A percentile compares a stretch with the other conserved stretches of the same genome.
phyloP scores from a whole-genome alignment of 2,329 filamentous ascomycete species.

The Cladosporium sp. region DNA sequence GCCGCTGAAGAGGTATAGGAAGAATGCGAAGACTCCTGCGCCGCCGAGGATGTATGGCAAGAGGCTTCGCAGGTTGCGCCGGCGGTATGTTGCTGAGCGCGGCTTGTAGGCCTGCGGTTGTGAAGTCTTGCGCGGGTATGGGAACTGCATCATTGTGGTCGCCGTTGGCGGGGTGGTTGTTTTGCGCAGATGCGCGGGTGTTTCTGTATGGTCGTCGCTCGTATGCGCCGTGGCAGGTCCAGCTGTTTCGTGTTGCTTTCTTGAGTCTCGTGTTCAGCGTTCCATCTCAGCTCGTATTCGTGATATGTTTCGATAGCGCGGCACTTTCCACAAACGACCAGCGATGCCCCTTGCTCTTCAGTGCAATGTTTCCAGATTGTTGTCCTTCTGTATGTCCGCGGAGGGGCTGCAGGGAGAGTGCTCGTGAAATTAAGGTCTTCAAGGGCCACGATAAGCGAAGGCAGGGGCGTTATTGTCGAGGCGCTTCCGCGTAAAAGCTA shows the following conservation, averaged over 20 bases:
- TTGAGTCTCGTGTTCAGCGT: conserved; percentile 7
- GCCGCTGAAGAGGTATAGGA: conserved; percentile 35
- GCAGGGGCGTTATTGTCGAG: background rate
- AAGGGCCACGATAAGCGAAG: conserved; percentile 1
- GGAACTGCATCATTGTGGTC: conserved; percentile 73
- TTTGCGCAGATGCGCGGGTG: conserved; percentile 4
- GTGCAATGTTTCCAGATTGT: background rate
- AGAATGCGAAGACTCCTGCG: conserved; percentile 31
- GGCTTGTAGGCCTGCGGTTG: conserved; percentile 69
- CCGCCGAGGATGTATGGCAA: conserved; percentile 49
- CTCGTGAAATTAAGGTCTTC: background rate
- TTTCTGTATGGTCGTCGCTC: conserved; percentile 1
- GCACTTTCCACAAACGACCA: background rate
- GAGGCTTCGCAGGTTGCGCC: conserved; percentile 32
- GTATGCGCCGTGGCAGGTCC: conserved; percentile 6
- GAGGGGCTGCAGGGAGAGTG: background rate
- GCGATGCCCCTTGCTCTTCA: background rate
- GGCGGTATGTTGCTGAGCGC: conserved; percentile 50
- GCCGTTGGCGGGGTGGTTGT: conserved; percentile 5
- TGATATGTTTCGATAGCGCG: background rate
- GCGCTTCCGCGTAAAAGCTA: background rate
- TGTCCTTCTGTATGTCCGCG: background rate
- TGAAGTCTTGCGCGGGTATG: conserved; percentile 79
- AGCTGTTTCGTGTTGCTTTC: conserved; percentile 11
- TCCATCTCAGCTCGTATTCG: conserved; percentile 16